phyloP scores from a whole-genome alignment of 495 filamentous ascomycete species.

The Aspergillus coremiiformis region DNA sequence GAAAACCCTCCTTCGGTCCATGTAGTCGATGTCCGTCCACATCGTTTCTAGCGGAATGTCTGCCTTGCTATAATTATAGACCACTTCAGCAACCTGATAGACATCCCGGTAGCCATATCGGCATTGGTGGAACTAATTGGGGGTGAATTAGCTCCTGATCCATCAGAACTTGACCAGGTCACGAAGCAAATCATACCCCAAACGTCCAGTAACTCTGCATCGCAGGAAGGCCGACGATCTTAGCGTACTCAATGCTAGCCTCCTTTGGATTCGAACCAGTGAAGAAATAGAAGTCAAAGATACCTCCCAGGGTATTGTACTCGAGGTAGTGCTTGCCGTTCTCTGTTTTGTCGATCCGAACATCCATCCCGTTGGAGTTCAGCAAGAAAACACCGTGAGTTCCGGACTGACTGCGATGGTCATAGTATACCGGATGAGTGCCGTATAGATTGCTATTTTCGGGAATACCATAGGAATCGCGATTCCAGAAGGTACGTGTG shows the following conservation, averaged over 20 bases:
- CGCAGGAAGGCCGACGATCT: conserved; percentile 57
- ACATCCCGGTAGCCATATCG: conserved; percentile 73
- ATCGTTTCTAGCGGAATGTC: conserved; percentile 77
- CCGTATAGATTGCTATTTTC: conserved; percentile 74
- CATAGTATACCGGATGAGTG: conserved; percentile 77
- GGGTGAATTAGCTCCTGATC: conserved; percentile 6
- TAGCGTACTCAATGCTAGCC: conserved; percentile 66
- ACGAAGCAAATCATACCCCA: too few relatives aligned
- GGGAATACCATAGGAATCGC: conserved; percentile 62
- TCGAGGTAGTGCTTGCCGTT: conserved; percentile 65
- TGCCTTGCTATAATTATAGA: conserved; percentile 71
- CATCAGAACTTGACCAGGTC: too few relatives aligned
- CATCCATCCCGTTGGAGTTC: conserved; percentile 82
- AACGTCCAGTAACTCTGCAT: conserved; percentile 87
- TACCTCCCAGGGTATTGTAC: conserved; percentile 75
- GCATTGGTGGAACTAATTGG: conserved; percentile 64
- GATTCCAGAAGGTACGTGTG: conserved; percentile 72
- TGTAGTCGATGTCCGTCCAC: conserved; percentile 87
- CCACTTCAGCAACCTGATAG: conserved; percentile 70
- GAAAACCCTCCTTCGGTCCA: conserved; percentile 62
- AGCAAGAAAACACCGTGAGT: conserved; percentile 79
- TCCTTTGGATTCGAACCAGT: conserved; percentile 64
- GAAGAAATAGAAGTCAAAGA: conserved; percentile 81
- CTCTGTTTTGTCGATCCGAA: conserved; percentile 64
- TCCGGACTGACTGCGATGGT: conserved; percentile 57